Conservation (phyloP, 1,284 basidiomycete species). For the Kalmanozyma brasiliensis region DNA sequence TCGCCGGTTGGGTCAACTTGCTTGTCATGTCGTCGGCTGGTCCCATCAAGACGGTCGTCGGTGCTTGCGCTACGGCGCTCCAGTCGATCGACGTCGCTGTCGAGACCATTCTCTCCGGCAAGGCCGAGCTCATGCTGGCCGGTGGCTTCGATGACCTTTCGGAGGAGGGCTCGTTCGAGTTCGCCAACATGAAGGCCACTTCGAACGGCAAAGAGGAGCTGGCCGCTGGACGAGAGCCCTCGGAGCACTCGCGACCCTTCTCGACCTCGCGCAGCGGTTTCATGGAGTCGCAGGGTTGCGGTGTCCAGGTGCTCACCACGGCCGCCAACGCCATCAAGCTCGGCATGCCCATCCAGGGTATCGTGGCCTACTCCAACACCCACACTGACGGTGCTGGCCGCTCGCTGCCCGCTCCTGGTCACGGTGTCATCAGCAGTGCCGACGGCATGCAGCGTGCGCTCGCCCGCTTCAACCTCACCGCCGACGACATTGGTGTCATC, state of each 20-base stretch:
- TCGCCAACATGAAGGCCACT: slow-evolving; percentile 99
- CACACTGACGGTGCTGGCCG: slow-evolving; percentile 93
- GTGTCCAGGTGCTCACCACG: slow-evolving; percentile 95
- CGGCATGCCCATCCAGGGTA: slow-evolving; percentile 89
- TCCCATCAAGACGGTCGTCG: slow-evolving; percentile 98
- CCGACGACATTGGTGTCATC: slow-evolving; percentile 83
- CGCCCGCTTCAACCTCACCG: slow-evolving; percentile 92
- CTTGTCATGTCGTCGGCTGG: slow-evolving; percentile 74
- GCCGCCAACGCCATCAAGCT: slow-evolving; percentile 95
- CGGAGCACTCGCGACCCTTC: slow-evolving; percentile 97
- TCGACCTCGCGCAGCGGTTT: slow-evolving; percentile 81
- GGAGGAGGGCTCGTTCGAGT: slow-evolving; percentile 94
- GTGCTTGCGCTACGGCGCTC: slow-evolving; percentile 96
- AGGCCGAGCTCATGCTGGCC: slow-evolving; percentile 98
- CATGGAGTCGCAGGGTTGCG: slow-evolving; percentile 94
- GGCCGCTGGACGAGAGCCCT: slow-evolving; percentile 95
- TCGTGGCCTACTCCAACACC: slow-evolving; percentile 94
- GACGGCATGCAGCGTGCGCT: slow-evolving; percentile 88
- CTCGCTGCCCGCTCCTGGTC: slow-evolving; percentile 76
- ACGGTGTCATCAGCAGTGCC: slow-evolving; percentile 62
- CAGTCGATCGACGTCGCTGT: slow-evolving; percentile 98
- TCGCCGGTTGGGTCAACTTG: slow-evolving; percentile 92
- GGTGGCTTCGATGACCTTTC: slow-evolving; percentile 98
- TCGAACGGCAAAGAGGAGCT: slow-evolving; percentile 96
- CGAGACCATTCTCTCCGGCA: slow-evolving; percentile 91